Evolutionary conservation across 2,329 filamentous ascomycete species (phyloP), one percentile per base, ranked within the genome.

Genomic region (Aspergillus felis): DNA sequence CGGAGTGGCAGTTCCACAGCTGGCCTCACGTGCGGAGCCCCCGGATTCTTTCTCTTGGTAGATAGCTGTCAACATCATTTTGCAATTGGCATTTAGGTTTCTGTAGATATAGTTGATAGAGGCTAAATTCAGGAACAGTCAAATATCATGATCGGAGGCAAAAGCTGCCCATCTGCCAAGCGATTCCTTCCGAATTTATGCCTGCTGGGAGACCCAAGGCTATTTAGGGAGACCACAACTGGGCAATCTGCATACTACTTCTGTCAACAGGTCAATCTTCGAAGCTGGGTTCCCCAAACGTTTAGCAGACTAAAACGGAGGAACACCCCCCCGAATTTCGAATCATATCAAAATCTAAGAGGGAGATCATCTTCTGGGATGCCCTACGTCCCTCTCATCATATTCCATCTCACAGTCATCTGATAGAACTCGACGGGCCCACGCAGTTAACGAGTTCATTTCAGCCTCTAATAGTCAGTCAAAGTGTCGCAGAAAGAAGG

Each of bases 1-100:
- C 52, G 63, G 50, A 58, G 54, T 57, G 57, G 53, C 46, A 38
- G 51, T 38, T 17, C 32, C 14, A 38, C 32, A 17, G 41, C 51
- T 52, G 35, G 29, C 42, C 61, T 66, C 64, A 66, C 64, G 64
- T 66, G 64, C 57, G 51, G 53, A 50, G 58, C 59, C 57, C 57
- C 62, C 60, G 59, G 60, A 44, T 8, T 38, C 7, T 17, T 24
- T 9, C 47, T 5, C 8, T 38, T 24, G 24, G 22, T 22, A 22
- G 22, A 38, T 17, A n/a, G 35, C 41, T 24, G 6, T 27, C 28
- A 14, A 47, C 24, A 47, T 47, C 44, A 47, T 47, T 47, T 35
- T 5, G 32, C 12, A 7, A 35, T 17, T 25, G 44, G 12, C 10
- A 27, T 27, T 25, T 47, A 27, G 22, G 22, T 47, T 17, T 47